Percentiles rank a stretch among this genome's conserved stretches.
phyloP scores from a whole-genome alignment of 352 stramenopile species.

The Phytophthora palmivora region DNA sequence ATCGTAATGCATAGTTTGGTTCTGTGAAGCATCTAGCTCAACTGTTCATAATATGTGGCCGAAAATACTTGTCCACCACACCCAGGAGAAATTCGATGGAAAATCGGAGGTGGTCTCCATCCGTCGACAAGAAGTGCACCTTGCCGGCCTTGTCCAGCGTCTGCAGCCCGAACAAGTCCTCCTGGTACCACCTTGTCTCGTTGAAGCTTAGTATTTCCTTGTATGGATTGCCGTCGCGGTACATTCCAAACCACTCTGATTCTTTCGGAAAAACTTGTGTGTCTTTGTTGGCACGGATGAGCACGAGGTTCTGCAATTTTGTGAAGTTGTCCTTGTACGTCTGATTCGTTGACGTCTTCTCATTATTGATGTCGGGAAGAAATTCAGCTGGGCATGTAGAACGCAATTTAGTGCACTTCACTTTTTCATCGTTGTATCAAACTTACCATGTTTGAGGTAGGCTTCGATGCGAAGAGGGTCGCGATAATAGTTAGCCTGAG shows the following conservation, averaged over 20 bases:
- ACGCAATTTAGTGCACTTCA: background rate
- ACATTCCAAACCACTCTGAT: conserved; percentile 89
- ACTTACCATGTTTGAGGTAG: conserved; percentile 72
- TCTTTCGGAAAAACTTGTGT: conserved; percentile 91
- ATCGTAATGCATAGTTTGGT: conserved; percentile 7
- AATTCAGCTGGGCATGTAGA: conserved; percentile 58
- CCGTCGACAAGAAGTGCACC: conserved; percentile 90
- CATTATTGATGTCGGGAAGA: conserved; percentile 92
- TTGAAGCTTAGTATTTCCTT: conserved; percentile 86
- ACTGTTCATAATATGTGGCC: conserved; percentile 18
- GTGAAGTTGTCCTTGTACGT: conserved; percentile 92
- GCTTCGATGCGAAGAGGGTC: conserved; percentile 81
- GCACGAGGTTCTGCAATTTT: conserved; percentile 87
- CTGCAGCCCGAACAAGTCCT: conserved; percentile 92
- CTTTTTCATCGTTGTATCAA: background rate
- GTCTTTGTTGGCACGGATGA: conserved; percentile 90
- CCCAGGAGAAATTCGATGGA: conserved; percentile 79
- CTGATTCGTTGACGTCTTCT: conserved; percentile 73
- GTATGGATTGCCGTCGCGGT: conserved; percentile 77
- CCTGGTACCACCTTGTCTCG: conserved; percentile 92
- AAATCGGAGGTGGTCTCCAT: conserved; percentile 93
- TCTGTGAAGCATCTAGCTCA: background rate
- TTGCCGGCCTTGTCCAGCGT: conserved; percentile 89
- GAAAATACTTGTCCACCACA: conserved; percentile 88
- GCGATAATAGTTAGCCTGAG: conserved; percentile 95